Evolutionary conservation across 352 stramenopile genomes (phyloP), one percentile per base, ranked within the genome.

Genomic region (Pseudoperonospora humuli): DNA sequence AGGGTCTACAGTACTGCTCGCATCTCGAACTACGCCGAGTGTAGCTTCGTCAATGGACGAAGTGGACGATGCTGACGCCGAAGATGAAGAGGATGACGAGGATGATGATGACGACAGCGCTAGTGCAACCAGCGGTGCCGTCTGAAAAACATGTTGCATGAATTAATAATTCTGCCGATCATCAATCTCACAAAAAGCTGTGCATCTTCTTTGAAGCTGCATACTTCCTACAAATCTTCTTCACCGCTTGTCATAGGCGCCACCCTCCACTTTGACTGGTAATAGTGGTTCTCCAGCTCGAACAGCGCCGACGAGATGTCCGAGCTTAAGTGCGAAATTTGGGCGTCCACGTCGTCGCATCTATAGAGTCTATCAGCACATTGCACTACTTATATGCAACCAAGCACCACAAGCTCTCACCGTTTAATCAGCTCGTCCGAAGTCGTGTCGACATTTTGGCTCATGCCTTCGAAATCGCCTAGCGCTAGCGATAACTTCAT

Each of bases 391-490:
- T 14, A 17, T 41, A 15, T 32, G 7, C 7, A 46, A 4, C 11
- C 19, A 19, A 20, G 4, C 14, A 39, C 2, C 15, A 9, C 11
- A 37, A 11, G 13, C 8, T 13, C 49, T 54, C 17, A 85, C 73
- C 74, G 64, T 52, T 86, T 84, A 28, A 70, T 63, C 14, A 86
- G 67, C 23, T 85, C 75, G 24, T 86, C 75, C 36, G 66, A 67
- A 7, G 70, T 86, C 28, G 69, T 54, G 51, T 91, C 78, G 2
- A 88, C 69, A n/a, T 73, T 85, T 57, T 88, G 76, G 46, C 82
- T 91, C 75, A 88, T 91, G 47, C 75, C 76, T 57, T 91, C 78
- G 39, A 91, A 91, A 50, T 88, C 78, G 5, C 77, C 75, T 3
- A 91, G 61, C 24, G 76, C 77, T 11, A 91, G 60, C 9, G 72